Evolutionary conservation across 768 basidiomycete genomes (phyloP).

Genomic region (Naematelia aurantialba): DNA sequence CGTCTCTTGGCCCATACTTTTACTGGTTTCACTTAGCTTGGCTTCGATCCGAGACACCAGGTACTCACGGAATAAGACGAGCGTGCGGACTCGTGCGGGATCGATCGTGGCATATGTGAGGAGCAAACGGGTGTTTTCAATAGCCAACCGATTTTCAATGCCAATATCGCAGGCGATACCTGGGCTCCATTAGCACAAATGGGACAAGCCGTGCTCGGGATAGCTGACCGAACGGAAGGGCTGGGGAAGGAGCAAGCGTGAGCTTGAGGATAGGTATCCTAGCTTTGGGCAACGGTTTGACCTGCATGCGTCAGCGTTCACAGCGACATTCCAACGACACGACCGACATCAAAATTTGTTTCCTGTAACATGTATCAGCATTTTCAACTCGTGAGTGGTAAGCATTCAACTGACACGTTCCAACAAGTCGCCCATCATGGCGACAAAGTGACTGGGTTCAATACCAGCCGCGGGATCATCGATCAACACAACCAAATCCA

Average conservation of each 20-base stretch:
- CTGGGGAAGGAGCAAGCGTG: conserved; percentile 64
- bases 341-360: conserved; percentile 41
- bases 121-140: conserved; percentile 92
- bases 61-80: conserved; percentile 91
- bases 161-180: conserved; percentile 98
- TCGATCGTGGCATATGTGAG: conserved; percentile 98
- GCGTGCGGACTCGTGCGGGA: conserved; percentile 82
- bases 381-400: neutral
- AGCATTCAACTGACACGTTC: conserved; percentile 66
- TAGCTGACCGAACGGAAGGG: conserved; percentile 45
- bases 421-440: conserved; percentile 85
- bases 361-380: conserved; percentile 25
- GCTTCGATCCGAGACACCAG: too few species aligned
- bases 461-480: conserved; percentile 72
- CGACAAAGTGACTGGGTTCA: conserved; percentile 81
- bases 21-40: too few species aligned
- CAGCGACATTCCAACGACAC: conserved; percentile 1
- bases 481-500: conserved; percentile 97
- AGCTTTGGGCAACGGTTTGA: conserved; percentile 92
- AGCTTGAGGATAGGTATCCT: conserved; percentile 99
- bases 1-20: conserved; percentile 99
- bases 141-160: conserved; percentile 91
- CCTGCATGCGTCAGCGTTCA: conserved; percentile 53
- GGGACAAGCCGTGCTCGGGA: neutral
- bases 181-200: conserved; percentile 61